Conservation (phyloP, 192 early-diverging fungal genomes). For the Backusella liffmaniae region DNA sequence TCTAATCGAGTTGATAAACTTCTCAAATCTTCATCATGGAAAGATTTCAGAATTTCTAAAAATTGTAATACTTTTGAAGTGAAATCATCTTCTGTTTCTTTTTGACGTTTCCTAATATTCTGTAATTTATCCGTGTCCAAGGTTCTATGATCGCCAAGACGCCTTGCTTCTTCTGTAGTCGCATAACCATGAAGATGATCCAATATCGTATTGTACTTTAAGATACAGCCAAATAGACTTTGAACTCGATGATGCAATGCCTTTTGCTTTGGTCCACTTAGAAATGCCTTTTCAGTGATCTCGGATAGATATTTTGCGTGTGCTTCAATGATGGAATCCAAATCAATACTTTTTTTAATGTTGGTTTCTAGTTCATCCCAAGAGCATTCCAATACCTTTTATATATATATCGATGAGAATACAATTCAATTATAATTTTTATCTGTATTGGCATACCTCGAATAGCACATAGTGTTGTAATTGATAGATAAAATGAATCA, state of each 20-base stretch:
- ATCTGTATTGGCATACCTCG: conserved; percentile 53
- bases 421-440: too few species aligned
- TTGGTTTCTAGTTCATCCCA: conserved; percentile 77
- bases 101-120: conserved; percentile 21
- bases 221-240: conserved; percentile 62
- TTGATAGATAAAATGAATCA: conserved; percentile 94
- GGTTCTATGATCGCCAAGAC: not conserved
- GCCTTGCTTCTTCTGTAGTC: conserved; percentile 35
- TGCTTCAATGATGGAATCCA: conserved; percentile 78
- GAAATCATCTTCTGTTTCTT: conserved; percentile 38
- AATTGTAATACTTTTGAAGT: conserved; percentile 42
- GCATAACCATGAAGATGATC: conserved; percentile 51
- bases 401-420: not conserved
- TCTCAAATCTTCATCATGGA: conserved; percentile 69
- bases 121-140: conserved; percentile 23
- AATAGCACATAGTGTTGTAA: conserved; percentile 92
- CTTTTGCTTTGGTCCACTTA: conserved; percentile 38
- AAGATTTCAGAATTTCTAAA: conserved; percentile 42
- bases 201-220: conserved; percentile 55
- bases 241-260: conserved; percentile 45
- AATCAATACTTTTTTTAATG: conserved; percentile 62
- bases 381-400: conserved; percentile 78
- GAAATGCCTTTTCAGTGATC: conserved; percentile 65
- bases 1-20: conserved; percentile 77
- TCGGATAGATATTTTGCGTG: conserved; percentile 74